Evolutionary conservation across 202 grass and related monocot species (phyloP), one percentile per base, ranked within the genome.

Genomic region (Carex arenaria): DNA sequence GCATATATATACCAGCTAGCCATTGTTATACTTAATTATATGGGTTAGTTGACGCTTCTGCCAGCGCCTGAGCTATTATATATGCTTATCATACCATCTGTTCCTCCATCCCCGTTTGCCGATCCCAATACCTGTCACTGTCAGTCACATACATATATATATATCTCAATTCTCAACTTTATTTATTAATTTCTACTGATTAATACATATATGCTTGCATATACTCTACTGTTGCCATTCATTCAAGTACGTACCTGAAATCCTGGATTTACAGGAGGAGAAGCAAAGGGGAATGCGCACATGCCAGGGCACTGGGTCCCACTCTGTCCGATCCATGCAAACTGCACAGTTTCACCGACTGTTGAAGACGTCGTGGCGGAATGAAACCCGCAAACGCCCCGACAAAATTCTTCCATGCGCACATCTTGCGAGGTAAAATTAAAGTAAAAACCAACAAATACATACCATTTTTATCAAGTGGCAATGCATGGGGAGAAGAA

Each of bases 1-100:
- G 91, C 93, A 86, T n/a, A n/a, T n/a, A n/a, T n/a, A n/a, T n/a
- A n/a, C n/a, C n/a, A 90, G 95, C 91, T 93, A 98, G 51, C 92
- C 90, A 82, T 89, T 98, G 69, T n/a, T n/a, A n/a, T n/a, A n/a
- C n/a, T n/a, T n/a, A n/a, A n/a, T 86, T 87, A 63, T 89, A 88
- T 54, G 95, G 90, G 81, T 95, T 84, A 18, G 82, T 98, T 2
- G 92, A 45, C 85, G 90, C 83, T 88, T 95, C 92, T 22, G 87
- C 92, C 61, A 95, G 87, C 83, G 93, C 88, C 47, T 95, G 92
- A 17, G 86, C 89, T 19, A 95, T 86, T n/a, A n/a, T n/a, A n/a
- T 75, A 93, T 90, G 56, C 87, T 90, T n/a, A 98, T 87, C 92
- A 98, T 95, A 56, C 92, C 92, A 64, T 95, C 92, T 54, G 85